Conservation (phyloP, 2,329 filamentous ascomycete species). For the Emmonsia crescens region DNA sequence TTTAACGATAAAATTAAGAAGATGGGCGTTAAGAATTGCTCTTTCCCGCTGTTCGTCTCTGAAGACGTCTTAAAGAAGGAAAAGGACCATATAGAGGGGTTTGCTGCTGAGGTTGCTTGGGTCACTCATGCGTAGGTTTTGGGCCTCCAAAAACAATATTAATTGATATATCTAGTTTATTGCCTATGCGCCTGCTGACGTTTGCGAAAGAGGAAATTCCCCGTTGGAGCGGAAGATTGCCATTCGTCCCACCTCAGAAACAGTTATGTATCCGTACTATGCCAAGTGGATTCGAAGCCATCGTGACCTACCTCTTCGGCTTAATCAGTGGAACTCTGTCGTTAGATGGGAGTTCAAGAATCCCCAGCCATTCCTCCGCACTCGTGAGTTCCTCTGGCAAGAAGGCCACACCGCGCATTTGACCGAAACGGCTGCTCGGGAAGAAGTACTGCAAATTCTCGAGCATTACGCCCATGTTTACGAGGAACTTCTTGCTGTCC, state of each 20-base stretch:
- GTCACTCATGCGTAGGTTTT: constrained; percentile 38
- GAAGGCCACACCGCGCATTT: constrained; percentile 91
- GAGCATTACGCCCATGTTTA: constrained; percentile 89
- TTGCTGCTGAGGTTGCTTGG: constrained; percentile 59
- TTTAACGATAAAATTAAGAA: constrained; percentile 64
- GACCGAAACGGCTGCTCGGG: constrained; percentile 66
- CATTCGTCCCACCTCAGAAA: constrained; percentile 59
- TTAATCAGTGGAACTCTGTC: constrained; percentile 97
- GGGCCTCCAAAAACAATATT: neutral
- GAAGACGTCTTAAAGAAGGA: constrained; percentile 75
- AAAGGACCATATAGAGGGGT: constrained; percentile 97
- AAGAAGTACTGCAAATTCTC: constrained; percentile 86
- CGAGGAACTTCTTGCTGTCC: constrained; percentile 85
- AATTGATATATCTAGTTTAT: neutral
- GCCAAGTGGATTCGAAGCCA: constrained; percentile 95
- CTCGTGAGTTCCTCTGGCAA: constrained; percentile 95
- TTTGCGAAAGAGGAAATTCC: constrained; percentile 60
- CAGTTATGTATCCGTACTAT: constrained; percentile 93
- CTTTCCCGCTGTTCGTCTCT: constrained; percentile 93
- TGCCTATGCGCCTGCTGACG: constrained; percentile 17
- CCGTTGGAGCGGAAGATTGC: constrained; percentile 74
- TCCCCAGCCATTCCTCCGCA: constrained; percentile 71
- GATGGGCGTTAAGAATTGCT: constrained; percentile 88
- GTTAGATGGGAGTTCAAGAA: constrained; percentile 98
- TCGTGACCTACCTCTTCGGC: constrained; percentile 80